Evolutionary conservation across 78 protist genomes (phyloP).

Genomic region (Polysphondylium violaceum): DNA sequence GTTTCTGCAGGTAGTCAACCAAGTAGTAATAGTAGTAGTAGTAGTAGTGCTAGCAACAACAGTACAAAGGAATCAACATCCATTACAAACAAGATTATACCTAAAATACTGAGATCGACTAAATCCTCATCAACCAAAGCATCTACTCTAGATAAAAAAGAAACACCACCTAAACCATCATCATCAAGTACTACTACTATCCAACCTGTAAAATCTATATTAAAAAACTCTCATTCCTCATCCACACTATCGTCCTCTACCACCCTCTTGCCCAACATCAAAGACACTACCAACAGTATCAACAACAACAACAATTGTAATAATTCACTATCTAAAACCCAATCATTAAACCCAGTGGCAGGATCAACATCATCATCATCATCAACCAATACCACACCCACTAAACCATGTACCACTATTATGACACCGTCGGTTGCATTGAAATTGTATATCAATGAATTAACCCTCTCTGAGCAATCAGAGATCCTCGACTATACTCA

Average conservation of each 20-base stretch:
- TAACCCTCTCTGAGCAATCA: constrained; percentile 81
- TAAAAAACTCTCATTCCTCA: neutral
- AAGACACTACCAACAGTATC: neutral
- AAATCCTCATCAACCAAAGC: neutral
- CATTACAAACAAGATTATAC: neutral
- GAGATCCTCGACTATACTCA: constrained; percentile 89
- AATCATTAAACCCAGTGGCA: neutral
- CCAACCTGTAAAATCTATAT: neutral
- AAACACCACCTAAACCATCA: constrained; percentile 6
- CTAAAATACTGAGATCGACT: neutral
- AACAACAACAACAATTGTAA: neutral
- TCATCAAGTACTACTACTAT: constrained; percentile 4
- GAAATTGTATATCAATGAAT: constrained; percentile 22
- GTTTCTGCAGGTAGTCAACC: neutral
- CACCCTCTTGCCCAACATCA: neutral
- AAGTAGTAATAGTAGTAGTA: neutral
- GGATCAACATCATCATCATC: constrained; percentile 21
- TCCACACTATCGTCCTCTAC: neutral
- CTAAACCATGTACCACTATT: constrained; percentile 17
- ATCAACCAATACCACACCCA: neutral
- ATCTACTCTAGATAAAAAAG: neutral
- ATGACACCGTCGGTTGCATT: constrained; percentile 64
- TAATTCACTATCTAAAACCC: neutral
- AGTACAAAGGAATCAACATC: neutral
- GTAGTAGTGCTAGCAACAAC: neutral